Evolutionary conservation across 257 asterid genomes (phyloP).

Genomic region (Solanum sejunctum): DNA sequence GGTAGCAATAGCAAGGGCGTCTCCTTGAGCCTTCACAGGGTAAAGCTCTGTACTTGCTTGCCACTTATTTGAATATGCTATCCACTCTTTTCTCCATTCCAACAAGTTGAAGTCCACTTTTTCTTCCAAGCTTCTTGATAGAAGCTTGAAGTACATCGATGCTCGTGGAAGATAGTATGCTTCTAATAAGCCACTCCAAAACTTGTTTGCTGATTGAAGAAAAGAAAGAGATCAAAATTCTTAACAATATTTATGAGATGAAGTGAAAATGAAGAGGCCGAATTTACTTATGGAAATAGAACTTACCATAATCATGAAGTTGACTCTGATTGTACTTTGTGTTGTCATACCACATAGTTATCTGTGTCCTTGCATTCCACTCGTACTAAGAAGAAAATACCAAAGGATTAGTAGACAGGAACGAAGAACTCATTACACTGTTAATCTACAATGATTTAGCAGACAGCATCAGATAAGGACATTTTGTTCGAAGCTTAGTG

Average conservation of each 20-base stretch:
- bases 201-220: constrained; percentile 66
- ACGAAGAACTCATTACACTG: background rate
- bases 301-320: constrained; percentile 84
- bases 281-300: background rate
- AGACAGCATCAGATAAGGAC: background rate
- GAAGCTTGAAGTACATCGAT: constrained; percentile 48
- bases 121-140: constrained; percentile 45
- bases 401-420: background rate
- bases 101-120: constrained; percentile 41
- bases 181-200: constrained; percentile 77
- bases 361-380: constrained; percentile 97
- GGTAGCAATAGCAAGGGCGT: constrained; percentile 54
- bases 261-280: background rate
- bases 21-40: constrained; percentile 59
- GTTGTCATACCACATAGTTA: constrained; percentile 94
- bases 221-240: background rate
- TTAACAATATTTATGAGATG: background rate
- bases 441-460: background rate
- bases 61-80: constrained; percentile 76
- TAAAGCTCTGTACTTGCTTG: constrained; percentile 51
- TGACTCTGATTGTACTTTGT: constrained; percentile 51
- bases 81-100: constrained; percentile 89
- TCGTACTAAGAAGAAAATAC: constrained; percentile 38
- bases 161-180: constrained; percentile 88
- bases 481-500: background rate